A percentile compares a stretch with the other conserved stretches of the same genome.
These are phyloP conservation scores for Niebla homalea DNA, from an alignment of 495 filamentous ascomycete species.

Conservation along the genomic window DNA sequence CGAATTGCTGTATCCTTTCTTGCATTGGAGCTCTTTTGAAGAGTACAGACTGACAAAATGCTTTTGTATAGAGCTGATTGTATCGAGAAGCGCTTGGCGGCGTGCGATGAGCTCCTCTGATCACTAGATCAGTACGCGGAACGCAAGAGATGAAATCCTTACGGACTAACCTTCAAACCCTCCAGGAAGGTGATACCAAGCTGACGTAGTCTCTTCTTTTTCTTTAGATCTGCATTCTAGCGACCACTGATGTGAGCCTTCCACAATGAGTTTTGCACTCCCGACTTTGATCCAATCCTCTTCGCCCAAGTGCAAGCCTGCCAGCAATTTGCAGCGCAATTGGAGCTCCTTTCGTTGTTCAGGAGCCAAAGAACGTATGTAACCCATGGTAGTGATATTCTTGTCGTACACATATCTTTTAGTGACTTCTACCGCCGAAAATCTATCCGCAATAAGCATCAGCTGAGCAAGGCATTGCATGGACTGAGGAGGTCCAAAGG, in stretches of 20 bases:
- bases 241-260: slow-evolving; percentile 53
- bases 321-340: slow-evolving; percentile 49
- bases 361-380: slow-evolving; percentile 5
- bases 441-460: slow-evolving; percentile 52
- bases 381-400: too few relatives aligned
- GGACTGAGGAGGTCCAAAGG: slow-evolving; percentile 8
- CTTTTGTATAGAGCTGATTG: slow-evolving; percentile 59
- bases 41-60: slow-evolving; percentile 61
- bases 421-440: slow-evolving; percentile 39
- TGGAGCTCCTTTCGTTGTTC: slow-evolving; percentile 35
- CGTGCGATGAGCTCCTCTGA: slow-evolving; percentile 61
- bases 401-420: slow-evolving; percentile 27
- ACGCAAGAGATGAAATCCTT: neutral
- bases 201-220: slow-evolving; percentile 29
- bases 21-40: slow-evolving; percentile 45
- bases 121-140: slow-evolving; percentile 2
- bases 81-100: slow-evolving; percentile 56
- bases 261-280: slow-evolving; percentile 48
- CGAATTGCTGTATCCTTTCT: slow-evolving; percentile 61
- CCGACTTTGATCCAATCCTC: slow-evolving; percentile 35
- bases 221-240: slow-evolving; percentile 16
- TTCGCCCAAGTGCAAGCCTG: slow-evolving; percentile 45
- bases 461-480: slow-evolving; percentile 47
- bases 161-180: slow-evolving; percentile 50
- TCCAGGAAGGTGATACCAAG: slow-evolving; percentile 64